Evolutionary conservation across 2,329 filamentous ascomycete species (phyloP).

Genomic region (Fusarium metavorans): DNA sequence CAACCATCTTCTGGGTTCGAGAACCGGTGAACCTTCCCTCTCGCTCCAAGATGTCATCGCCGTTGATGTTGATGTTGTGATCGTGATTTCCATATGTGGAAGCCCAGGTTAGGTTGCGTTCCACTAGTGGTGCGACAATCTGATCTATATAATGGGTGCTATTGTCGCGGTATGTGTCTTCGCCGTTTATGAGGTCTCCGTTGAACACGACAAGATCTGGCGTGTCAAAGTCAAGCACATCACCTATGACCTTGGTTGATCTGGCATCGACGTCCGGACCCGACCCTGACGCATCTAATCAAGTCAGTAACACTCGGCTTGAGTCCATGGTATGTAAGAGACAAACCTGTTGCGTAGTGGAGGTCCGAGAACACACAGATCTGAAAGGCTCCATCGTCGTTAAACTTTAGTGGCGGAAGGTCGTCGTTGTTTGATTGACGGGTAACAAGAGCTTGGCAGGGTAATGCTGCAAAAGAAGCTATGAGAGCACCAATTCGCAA

Average conservation of each 20-base stretch:
- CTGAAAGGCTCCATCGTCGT: constrained; percentile 25
- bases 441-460: background rate
- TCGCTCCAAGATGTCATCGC: constrained; percentile 54
- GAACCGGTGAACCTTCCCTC: constrained; percentile 55
- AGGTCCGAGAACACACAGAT: constrained; percentile 37
- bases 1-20: constrained; percentile 57
- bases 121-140: constrained; percentile 68
- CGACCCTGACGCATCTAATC: constrained; percentile 19
- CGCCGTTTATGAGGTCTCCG: constrained; percentile 78
- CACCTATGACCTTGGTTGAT: constrained; percentile 67
- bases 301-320: background rate
- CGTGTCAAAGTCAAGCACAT: constrained; percentile 67
- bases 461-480: constrained; percentile 9
- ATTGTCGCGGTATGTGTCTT: constrained; percentile 68
- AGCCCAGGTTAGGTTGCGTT: constrained; percentile 69
- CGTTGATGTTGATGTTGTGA: constrained; percentile 67
- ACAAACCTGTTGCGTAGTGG: constrained; percentile 31
- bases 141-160: constrained; percentile 68
- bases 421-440: constrained; percentile 19
- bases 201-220: constrained; percentile 76
- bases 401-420: constrained; percentile 30
- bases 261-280: constrained; percentile 66
- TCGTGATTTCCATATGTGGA: constrained; percentile 81
- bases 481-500: constrained; percentile 12
- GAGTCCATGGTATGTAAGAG: background rate